These are phyloP conservation scores for Copromyces sp. DNA, from an alignment of 495 filamentous ascomycete genomes.

Conservation along the genomic window DNA sequence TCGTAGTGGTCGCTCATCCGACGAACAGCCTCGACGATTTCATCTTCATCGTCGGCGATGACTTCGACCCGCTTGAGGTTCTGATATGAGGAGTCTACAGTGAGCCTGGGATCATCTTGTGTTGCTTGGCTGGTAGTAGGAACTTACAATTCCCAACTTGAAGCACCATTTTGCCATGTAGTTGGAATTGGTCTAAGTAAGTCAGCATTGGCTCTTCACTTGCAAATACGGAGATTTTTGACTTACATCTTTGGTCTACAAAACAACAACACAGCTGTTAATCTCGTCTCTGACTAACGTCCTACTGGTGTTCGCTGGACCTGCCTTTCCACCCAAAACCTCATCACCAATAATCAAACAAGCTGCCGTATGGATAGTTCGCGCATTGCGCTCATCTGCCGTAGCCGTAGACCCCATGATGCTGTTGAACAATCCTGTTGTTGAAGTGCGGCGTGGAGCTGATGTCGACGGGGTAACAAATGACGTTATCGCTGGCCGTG, in stretches of 20 bases:
- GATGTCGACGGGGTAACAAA: constrained; percentile 6
- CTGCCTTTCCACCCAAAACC: constrained; percentile 89
- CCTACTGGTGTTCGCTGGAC: constrained; percentile 2
- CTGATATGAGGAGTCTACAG: constrained; percentile 13
- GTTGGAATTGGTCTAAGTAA: constrained; percentile 71
- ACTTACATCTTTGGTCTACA: constrained; percentile 29
- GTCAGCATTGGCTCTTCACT: background rate
- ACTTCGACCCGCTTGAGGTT: constrained; percentile 83
- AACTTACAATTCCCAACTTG: constrained; percentile 60
- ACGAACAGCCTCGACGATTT: constrained; percentile 78
- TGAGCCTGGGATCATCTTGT: background rate
- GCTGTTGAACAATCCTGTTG: background rate
- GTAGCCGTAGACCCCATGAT: constrained; percentile 43
- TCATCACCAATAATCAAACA: constrained; percentile 96
- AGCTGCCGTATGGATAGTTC: constrained; percentile 76
- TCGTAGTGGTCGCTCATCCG: constrained; percentile 85
- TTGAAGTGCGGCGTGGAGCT: constrained; percentile 2
- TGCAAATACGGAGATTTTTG: background rate
- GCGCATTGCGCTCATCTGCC: constrained; percentile 42
- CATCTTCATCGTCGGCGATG: constrained; percentile 78
- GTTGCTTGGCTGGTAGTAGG: background rate
- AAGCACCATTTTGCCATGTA: constrained; percentile 94
- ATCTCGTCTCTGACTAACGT: background rate
- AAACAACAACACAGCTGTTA: constrained; percentile 2
- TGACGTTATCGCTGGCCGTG: constrained; percentile 31